Evolutionary conservation across 768 basidiomycete species (phyloP).

Genomic region (Sporobolomyces phaffii): DNA sequence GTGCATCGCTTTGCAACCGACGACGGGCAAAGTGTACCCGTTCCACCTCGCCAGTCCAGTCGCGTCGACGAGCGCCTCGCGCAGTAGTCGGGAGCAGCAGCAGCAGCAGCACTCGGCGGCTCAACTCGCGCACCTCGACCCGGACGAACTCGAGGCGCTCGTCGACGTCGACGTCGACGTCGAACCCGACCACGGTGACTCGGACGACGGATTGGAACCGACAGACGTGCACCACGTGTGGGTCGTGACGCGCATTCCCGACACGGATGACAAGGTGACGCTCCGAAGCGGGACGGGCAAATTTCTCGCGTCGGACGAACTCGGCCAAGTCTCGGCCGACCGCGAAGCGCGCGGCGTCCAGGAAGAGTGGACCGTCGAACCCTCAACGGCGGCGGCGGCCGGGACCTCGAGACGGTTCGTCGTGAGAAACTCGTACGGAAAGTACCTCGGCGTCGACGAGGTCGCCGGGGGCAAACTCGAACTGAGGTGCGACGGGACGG

Average conservation of each 20-base stretch:
- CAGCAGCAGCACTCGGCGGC: no score
- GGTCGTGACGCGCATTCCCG: constrained; percentile 80
- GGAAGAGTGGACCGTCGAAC: constrained; percentile 84
- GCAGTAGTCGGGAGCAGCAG: background rate
- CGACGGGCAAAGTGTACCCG: constrained; percentile 31
- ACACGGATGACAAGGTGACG: constrained; percentile 69
- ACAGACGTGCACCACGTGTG: constrained; percentile 82
- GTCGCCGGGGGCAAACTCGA: constrained; percentile 73
- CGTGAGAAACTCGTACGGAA: constrained; percentile 82
- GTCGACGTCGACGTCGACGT: no score
- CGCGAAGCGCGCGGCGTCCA: constrained; percentile 85
- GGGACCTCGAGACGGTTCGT: constrained; percentile 53
- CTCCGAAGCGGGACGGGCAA: constrained; percentile 71
- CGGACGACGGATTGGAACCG: constrained; percentile 49
- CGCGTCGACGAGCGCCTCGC: background rate
- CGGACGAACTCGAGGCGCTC: constrained; percentile 36
- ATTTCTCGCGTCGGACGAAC: constrained; percentile 79
- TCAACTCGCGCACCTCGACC: constrained; percentile 23
- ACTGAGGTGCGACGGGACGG: constrained; percentile 69
- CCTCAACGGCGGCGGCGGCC: constrained; percentile 7
- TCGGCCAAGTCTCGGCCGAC: constrained; percentile 75
- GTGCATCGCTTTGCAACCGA: constrained; percentile 32
- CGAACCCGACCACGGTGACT: background rate
- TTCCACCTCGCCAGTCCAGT: background rate
- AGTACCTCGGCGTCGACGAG: constrained; percentile 76